phyloP scores from a whole-genome alignment of 768 basidiomycete genomes.

The Tylopilus rubrobrunneus region DNA sequence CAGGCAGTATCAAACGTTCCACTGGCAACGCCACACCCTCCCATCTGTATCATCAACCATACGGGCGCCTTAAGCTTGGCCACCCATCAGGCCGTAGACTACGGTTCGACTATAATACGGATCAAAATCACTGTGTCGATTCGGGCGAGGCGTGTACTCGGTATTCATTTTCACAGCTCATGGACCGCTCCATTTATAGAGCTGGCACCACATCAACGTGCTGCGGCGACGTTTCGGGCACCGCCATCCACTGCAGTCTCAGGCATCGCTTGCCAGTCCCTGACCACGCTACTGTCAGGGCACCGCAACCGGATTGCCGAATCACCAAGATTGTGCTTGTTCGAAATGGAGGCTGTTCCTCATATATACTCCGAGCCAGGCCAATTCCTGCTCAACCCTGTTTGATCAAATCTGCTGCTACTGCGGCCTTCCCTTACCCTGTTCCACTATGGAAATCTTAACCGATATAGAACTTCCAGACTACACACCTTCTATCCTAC shows the following conservation, averaged over 20 bases:
- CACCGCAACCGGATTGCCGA: constrained; percentile 7
- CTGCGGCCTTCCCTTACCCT: background rate
- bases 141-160: background rate
- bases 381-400: background rate
- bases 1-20: background rate
- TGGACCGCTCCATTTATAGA: constrained; percentile 3
- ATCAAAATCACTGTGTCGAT: constrained; percentile 9
- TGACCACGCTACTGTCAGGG: constrained; percentile 1
- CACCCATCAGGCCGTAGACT: background rate
- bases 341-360: constrained; percentile 10
- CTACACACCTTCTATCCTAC: constrained; percentile 54
- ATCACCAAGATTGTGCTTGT: constrained; percentile 2
- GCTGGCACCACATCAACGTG: constrained; percentile 1
- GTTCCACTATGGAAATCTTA: constrained; percentile 13
- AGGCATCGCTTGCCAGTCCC: constrained; percentile 16
- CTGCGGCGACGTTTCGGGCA: constrained; percentile 7
- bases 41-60: background rate
- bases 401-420: background rate
- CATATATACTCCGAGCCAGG: constrained; percentile 19
- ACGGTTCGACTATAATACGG: background rate
- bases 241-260: constrained; percentile 4
- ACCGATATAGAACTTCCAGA: constrained; percentile 35
- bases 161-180: constrained; percentile 4
- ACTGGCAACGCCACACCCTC: background rate
- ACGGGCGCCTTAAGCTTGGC: background rate